These are phyloP conservation scores for Fusarium coffeatum DNA, from an alignment of 2,329 filamentous ascomycete species.

Conservation along the genomic window DNA sequence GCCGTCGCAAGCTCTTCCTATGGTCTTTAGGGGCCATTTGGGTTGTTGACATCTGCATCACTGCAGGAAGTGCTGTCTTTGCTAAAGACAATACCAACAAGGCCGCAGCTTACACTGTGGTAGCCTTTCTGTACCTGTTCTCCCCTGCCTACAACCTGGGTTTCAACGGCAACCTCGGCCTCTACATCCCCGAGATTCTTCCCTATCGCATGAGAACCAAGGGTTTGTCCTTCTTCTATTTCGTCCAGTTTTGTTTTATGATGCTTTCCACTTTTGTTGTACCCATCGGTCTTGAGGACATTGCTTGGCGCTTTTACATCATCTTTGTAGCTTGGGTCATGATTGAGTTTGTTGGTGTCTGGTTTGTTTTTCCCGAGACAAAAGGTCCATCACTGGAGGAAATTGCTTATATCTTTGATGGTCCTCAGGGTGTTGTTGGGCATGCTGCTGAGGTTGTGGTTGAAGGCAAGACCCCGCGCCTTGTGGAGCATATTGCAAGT, in stretches of 20 bases:
- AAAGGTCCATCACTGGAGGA: constrained; percentile 30
- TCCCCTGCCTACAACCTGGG: not conserved
- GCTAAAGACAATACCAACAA: constrained; percentile 4
- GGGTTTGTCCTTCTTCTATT: not conserved
- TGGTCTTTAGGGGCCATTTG: not conserved
- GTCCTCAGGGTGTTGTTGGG: not conserved
- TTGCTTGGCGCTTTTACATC: constrained; percentile 35
- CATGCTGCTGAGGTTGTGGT: not conserved
- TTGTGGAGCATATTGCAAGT: no score
- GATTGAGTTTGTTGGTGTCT: constrained; percentile 17
- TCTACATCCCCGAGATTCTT: constrained; percentile 5
- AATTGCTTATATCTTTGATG: constrained; percentile 32
- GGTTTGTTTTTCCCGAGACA: constrained; percentile 32
- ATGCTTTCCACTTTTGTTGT: constrained; percentile 24
- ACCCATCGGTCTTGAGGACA: constrained; percentile 22
- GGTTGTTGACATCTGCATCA: constrained; percentile 4
- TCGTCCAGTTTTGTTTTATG: not conserved
- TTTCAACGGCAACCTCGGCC: not conserved
- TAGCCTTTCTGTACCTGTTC: constrained; percentile 4
- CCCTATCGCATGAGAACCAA: constrained; percentile 2
- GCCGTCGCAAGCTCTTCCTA: not conserved
- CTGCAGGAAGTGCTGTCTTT: not conserved
- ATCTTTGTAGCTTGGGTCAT: constrained; percentile 25
- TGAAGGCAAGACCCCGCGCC: not conserved
- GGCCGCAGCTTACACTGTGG: not conserved